phyloP scores from a whole-genome alignment of 495 filamentous ascomycete species.

The Penicillium desertorum region DNA sequence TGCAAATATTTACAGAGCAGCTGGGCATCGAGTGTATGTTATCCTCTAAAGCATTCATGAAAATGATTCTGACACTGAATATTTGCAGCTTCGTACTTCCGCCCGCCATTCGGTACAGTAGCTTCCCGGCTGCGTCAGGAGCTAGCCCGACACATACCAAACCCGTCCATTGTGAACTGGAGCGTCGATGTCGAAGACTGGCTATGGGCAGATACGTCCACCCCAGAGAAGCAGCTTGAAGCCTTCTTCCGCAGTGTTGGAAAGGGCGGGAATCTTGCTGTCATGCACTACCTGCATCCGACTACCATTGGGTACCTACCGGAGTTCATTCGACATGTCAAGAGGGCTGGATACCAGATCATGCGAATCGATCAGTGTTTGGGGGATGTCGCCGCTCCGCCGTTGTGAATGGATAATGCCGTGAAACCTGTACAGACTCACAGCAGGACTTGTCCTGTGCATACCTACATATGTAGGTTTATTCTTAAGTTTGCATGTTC shows the following conservation, averaged over 20 bases:
- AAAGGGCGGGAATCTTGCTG: constrained; percentile 68
- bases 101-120: constrained; percentile 74
- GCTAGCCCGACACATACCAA: constrained; percentile 51
- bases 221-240: constrained; percentile 72
- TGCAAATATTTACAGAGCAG: constrained; percentile 53
- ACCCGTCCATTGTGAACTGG: constrained; percentile 67
- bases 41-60: background rate
- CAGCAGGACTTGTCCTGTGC: background rate
- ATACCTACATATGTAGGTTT: background rate
- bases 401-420: constrained; percentile 34
- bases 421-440: constrained; percentile 3
- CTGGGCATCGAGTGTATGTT: constrained; percentile 48
- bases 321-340: constrained; percentile 69
- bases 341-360: constrained; percentile 61
- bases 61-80: constrained; percentile 5
- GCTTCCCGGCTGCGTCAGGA: constrained; percentile 69
- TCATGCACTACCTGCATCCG: constrained; percentile 74
- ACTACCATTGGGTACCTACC: constrained; percentile 65
- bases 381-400: constrained; percentile 66
- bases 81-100: constrained; percentile 60
- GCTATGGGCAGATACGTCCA: constrained; percentile 63
- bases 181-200: constrained; percentile 78
- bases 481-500: constrained; percentile 13
- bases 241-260: constrained; percentile 68
- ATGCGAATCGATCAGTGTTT: constrained; percentile 82